A percentile compares a stretch with the other conserved stretches of the same genome.
Evolutionary conservation across 208 protist genomes (phyloP).

Genomic region (Leishmania aethiopica): DNA sequence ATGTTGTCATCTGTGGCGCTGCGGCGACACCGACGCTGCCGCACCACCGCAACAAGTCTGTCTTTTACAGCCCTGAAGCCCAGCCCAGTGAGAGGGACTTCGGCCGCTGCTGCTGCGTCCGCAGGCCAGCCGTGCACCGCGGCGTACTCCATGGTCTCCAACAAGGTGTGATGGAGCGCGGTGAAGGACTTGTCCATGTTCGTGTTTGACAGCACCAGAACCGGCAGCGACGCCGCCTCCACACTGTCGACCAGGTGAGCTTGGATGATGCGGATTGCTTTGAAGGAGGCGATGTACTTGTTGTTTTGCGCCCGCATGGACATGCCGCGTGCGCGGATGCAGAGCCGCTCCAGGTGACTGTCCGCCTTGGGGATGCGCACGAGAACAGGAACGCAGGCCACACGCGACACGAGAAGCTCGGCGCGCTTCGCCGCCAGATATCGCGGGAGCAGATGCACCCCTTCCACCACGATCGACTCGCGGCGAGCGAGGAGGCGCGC

Average conservation of each 20-base stretch:
- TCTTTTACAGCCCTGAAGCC: slow-evolving; percentile 18
- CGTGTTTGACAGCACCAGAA: slow-evolving; percentile 88
- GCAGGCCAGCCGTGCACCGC: slow-evolving; percentile 32
- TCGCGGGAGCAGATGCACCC: slow-evolving; percentile 53
- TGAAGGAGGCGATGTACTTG: slow-evolving; percentile 91
- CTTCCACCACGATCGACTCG: slow-evolving; percentile 64
- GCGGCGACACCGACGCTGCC: slow-evolving; percentile 18
- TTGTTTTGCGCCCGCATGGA: slow-evolving; percentile 78
- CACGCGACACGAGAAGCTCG: slow-evolving; percentile 37
- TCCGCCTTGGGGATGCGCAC: slow-evolving; percentile 86
- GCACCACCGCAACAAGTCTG: slow-evolving; percentile 21
- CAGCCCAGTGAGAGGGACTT: slow-evolving; percentile 21
- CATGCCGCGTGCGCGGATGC: slow-evolving; percentile 90
- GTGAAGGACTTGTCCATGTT: slow-evolving; percentile 90
- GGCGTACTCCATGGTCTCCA: slow-evolving; percentile 57
- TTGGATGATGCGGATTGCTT: slow-evolving; percentile 89
- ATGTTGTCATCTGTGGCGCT: not conserved
- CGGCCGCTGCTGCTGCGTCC: slow-evolving; percentile 8
- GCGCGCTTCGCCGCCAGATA: slow-evolving; percentile 41
- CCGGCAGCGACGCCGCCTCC: slow-evolving; percentile 33
- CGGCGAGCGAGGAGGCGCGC: slow-evolving; percentile 11
- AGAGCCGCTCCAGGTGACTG: slow-evolving; percentile 90
- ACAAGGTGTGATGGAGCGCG: slow-evolving; percentile 66
- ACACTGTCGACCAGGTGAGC: slow-evolving; percentile 42
- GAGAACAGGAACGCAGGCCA: slow-evolving; percentile 53